Evolutionary conservation across 2,329 filamentous ascomycete genomes (phyloP).

Genomic region (Hortaea sp.): DNA sequence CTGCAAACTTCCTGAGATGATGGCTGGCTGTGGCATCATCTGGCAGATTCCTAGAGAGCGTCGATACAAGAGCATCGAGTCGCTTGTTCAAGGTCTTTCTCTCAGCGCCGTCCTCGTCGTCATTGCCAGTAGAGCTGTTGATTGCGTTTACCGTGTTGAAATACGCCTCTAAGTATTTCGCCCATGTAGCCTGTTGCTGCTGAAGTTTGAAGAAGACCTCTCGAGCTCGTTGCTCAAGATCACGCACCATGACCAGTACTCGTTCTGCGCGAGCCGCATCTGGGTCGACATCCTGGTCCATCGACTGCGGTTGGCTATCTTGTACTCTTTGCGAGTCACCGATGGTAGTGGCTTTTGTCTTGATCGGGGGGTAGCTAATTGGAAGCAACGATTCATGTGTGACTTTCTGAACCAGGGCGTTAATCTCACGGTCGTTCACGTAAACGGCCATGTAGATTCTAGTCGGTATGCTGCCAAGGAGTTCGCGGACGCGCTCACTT

Average conservation of each 20-base stretch:
- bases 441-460: constrained; percentile 82
- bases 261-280: constrained; percentile 75
- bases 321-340: constrained; percentile 51
- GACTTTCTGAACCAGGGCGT: constrained; percentile 72
- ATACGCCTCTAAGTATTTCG: constrained; percentile 64
- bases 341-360: constrained; percentile 37
- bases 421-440: constrained; percentile 78
- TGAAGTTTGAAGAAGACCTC: constrained; percentile 84
- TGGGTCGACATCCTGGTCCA: constrained; percentile 43
- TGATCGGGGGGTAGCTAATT: constrained; percentile 69
- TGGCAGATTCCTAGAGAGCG: constrained; percentile 64
- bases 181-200: constrained; percentile 63
- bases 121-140: constrained; percentile 62
- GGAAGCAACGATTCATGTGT: constrained; percentile 85
- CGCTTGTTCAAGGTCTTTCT: constrained; percentile 44
- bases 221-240: constrained; percentile 68
- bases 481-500: constrained; percentile 61
- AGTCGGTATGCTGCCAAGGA: constrained; percentile 74
- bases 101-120: constrained; percentile 58
- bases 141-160: constrained; percentile 78
- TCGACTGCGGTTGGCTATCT: constrained; percentile 42
- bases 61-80: constrained; percentile 62
- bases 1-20: constrained; percentile 84
- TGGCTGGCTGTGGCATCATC: constrained; percentile 61
- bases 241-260: constrained; percentile 70